A percentile compares a stretch with the other conserved stretches of the same genome.
These are phyloP conservation scores for Mortierella sp. DNA, from an alignment of 371 early-diverging fungal species.

Conservation along the genomic window DNA sequence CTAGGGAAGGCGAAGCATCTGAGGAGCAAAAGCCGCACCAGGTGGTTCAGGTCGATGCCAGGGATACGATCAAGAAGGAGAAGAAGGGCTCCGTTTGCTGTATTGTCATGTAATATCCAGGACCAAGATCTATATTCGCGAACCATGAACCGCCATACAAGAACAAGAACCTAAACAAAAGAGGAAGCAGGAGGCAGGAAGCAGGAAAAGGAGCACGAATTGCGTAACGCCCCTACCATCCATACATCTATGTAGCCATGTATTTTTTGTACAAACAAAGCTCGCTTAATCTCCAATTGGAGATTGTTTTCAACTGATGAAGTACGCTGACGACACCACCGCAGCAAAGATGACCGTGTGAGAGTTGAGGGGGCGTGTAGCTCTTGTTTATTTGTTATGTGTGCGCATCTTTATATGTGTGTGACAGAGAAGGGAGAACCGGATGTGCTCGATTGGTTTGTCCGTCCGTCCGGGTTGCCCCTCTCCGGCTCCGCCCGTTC, in stretches of 20 bases:
- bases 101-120: constrained; percentile 30
- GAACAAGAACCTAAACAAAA: background rate
- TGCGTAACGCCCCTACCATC: background rate
- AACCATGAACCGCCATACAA: background rate
- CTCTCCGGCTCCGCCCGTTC: background rate
- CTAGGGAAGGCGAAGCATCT: background rate
- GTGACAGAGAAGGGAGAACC: background rate
- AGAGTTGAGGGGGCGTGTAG: background rate
- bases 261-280: constrained; percentile 3
- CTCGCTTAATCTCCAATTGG: background rate
- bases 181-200: no score
- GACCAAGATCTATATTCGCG: background rate
- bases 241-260: background rate
- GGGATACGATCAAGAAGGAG: constrained; percentile 22
- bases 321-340: background rate
- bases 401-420: no score
- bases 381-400: no score
- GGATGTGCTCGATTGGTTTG: background rate
- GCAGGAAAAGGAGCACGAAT: background rate
- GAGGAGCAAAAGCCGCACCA: background rate
- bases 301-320: background rate
- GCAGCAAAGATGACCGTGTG: background rate
- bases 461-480: background rate
- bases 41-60: background rate
- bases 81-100: constrained; percentile 51